Evolutionary conservation across 495 filamentous ascomycete genomes (phyloP), one percentile per base, ranked within the genome.

Genomic region (Gamarada debralockiae): DNA sequence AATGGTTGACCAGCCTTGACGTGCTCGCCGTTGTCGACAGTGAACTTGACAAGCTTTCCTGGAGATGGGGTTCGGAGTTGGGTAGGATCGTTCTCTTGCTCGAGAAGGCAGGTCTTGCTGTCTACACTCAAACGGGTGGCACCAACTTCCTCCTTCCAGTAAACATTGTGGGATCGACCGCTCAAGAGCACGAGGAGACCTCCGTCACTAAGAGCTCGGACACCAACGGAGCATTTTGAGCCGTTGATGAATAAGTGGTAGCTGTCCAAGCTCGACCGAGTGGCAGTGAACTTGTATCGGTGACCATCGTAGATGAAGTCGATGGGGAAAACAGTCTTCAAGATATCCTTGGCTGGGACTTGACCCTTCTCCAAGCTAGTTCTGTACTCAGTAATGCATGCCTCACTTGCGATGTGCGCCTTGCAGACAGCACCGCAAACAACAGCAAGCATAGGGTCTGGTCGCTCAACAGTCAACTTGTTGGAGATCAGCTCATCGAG

Each of bases 161-260:
- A 99, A 37, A 97, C 83, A 67, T 93, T 99, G 81, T 99, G 93
- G 65, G 87, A 92, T 65, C 87, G 87, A 25, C 93, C 93, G 62
- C 81, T 82, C 34, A 97, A 80, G 22, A 99, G 79, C 53, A 97
- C 80, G 38, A 99, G 76, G n/a, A 99, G 78, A 63, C 93, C 93
- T 72, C 93, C 93, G 60, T 99, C 93, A 53, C 90, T 86, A 50
- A 97, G 79, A 18, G 91, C 88, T 55, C 95, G 86, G 46, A 99
- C 87, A 63, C 93, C 93, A 43, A 97, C 88, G 8, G 87, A 85
- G 70, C 90, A 95, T 74, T 95, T 97, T 48, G 93, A 97, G 31
- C 93, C 95, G 64, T 99, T 99, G 77, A 97, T 96, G 76, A 99
- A 99, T 37, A 99, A 82, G 60, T 95, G 92, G 70, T 96, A 99